Evolutionary conservation across 345 rosid species (phyloP).

Genomic region (Euphorbia lathyris): DNA sequence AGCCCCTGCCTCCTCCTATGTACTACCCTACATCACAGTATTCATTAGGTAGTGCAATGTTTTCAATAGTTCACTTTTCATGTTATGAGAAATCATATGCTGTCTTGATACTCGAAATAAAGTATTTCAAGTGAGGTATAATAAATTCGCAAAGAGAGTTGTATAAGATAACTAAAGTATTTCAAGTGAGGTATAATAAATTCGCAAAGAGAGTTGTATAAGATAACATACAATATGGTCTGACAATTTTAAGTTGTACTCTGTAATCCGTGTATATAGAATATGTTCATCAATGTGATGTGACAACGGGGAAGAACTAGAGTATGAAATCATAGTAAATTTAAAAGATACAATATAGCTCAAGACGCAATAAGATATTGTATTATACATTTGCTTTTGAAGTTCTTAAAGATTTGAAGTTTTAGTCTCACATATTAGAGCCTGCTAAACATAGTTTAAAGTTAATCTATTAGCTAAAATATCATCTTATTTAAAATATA

Average conservation of each 20-base stretch:
- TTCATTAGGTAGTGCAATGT: too few relatives aligned
- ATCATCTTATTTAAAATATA: neutral
- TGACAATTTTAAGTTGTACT: neutral
- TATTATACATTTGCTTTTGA: neutral
- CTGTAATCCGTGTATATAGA: neutral
- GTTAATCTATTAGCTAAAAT: neutral
- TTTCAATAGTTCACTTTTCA: too few relatives aligned
- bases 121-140: neutral
- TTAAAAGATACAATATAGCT: neutral
- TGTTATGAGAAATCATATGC: neutral
- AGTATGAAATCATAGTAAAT: neutral
- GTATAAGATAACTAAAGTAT: too few relatives aligned
- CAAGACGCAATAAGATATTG: neutral
- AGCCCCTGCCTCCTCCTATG: slow-evolving; percentile 32
- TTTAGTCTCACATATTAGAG: neutral
- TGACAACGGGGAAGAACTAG: neutral
- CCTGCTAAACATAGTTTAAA: too few relatives aligned
- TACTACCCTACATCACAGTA: slow-evolving; percentile 54
- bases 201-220: too few relatives aligned
- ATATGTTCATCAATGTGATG: neutral
- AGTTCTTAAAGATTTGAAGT: neutral
- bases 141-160: neutral
- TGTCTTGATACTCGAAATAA: neutral
- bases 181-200: too few relatives aligned
- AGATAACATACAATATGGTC: too few relatives aligned